Percentiles rank a stretch among this genome's conserved stretches.
Evolutionary conservation across 73 alveolate species (phyloP).

Genomic region (Symbiodinium pilosum): DNA sequence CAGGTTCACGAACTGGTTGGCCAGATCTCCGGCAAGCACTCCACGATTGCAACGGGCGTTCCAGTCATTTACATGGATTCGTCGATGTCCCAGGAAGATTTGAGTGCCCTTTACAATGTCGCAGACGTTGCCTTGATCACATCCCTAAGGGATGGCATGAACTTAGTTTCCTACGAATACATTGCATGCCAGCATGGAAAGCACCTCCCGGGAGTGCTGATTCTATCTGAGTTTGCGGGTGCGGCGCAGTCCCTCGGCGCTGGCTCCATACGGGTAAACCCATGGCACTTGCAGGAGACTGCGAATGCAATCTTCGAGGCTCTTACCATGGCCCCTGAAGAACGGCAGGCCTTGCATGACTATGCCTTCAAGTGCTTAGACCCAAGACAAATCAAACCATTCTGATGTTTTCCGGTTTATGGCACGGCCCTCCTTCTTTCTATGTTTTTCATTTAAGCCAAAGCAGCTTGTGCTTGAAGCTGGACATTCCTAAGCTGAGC

Average conservation of each 20-base stretch:
- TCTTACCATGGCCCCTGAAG: slow-evolving; percentile 36
- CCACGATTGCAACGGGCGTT: slow-evolving; percentile 35
- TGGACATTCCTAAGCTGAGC: neutral
- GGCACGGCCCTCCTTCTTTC: too few relatives aligned
- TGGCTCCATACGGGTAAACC: slow-evolving; percentile 70
- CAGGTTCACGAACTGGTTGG: slow-evolving; percentile 89
- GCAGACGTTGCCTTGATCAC: slow-evolving; percentile 92
- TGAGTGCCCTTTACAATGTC: slow-evolving; percentile 45
- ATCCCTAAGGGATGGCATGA: slow-evolving; percentile 90
- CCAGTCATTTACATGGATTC: slow-evolving; percentile 58
- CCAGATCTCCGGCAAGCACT: slow-evolving; percentile 31
- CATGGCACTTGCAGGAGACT: slow-evolving; percentile 21
- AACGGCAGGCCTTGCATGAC: slow-evolving; percentile 35
- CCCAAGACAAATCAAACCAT: too few relatives aligned
- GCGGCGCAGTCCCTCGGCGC: slow-evolving; percentile 91
- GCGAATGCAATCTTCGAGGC: slow-evolving; percentile 66
- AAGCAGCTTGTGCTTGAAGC: neutral
- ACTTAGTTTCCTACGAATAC: slow-evolving; percentile 75
- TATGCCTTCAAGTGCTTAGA: slow-evolving; percentile 25
- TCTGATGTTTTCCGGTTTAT: neutral
- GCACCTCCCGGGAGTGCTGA: slow-evolving; percentile 14
- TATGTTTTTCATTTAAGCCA: neutral
- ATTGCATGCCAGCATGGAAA: slow-evolving; percentile 90
- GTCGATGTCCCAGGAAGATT: slow-evolving; percentile 34
- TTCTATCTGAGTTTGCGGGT: slow-evolving; percentile 94